Percentiles rank a stretch among this genome's conserved stretches.
Conservation (phyloP, 495 filamentous ascomycete species). For the Lepidopterella palustris region DNA sequence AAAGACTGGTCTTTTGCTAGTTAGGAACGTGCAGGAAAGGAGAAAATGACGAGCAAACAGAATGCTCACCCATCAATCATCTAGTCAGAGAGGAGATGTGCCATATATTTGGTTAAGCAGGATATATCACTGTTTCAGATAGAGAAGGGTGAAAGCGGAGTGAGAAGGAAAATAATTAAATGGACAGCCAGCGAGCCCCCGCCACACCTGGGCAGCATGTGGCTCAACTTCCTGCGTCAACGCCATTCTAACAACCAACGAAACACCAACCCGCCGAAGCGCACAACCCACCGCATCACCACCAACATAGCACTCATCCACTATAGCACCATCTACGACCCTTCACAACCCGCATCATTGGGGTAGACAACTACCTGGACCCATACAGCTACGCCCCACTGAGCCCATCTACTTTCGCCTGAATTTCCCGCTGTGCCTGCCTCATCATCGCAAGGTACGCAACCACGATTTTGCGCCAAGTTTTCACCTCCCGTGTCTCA, state of each 20-base stretch:
- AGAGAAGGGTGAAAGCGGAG: no score
- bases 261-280: background rate
- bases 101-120: no score
- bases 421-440: conserved; percentile 4
- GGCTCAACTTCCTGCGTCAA: background rate
- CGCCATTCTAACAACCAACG: background rate
- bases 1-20: no score
- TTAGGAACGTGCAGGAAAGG: no score
- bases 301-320: conserved; percentile 1
- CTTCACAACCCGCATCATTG: background rate
- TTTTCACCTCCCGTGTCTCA: background rate
- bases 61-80: no score
- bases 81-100: no score
- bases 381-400: background rate
- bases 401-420: background rate
- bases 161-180: no score
- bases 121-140: no score
- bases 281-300: background rate
- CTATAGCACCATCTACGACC: background rate
- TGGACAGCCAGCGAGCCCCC: no score
- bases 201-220: background rate
- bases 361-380: background rate
- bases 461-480: background rate
- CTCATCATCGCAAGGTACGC: conserved; percentile 1
- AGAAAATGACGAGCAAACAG: no score